Evolutionary conservation across 2,329 filamentous ascomycete genomes (phyloP), one percentile per base, ranked within the genome.

Genomic region (Zasmidium angulare): DNA sequence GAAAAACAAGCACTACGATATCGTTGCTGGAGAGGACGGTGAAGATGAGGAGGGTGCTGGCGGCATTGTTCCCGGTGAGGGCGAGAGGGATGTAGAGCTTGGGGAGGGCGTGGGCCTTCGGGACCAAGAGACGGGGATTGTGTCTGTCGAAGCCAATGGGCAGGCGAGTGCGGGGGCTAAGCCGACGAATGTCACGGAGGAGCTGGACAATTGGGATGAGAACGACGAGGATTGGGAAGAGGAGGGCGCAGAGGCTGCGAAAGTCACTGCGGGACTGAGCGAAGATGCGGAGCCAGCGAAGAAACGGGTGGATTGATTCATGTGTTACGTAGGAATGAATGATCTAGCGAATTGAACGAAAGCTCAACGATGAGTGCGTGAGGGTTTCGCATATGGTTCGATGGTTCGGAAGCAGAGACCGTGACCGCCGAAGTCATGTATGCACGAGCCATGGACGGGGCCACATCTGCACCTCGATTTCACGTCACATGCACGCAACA

Each of bases 181-280:
- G 83, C 26, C 88, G 88, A 19, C 78, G 53, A 63, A 71, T 71
- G 74, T 96, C 20, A 92, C 96, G 67, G 85, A 93, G 60, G 90
- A 96, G 77, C 84, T 96, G 7, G 93, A 96, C 71, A 91, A 93
- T 66, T 96, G 93, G 92, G 92, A 96, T 71, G 93, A 96, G 77
- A 95, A 96, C 75, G 83, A 79, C 1, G 84, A 85, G 60, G 84
- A 87, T 67, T 89, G 85, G 86, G 86, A 88, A 53, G 82, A 84
- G 1, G 85, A 85, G 26, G 85, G 78, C 46, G 72, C 70, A 43
- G 66, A 70, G 55, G 62, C 60, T n/a, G 62, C 67, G 6, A 75
- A 70, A 54, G 62, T 57, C 9, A 54, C 55, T 22, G 65, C 60
- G 17, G 63, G 56, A 17, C 59, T 62, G 46, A 56, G 46, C 17